Conservation (phyloP, 106 monocot genomes). For the Alisma plantagoaquatica region DNA sequence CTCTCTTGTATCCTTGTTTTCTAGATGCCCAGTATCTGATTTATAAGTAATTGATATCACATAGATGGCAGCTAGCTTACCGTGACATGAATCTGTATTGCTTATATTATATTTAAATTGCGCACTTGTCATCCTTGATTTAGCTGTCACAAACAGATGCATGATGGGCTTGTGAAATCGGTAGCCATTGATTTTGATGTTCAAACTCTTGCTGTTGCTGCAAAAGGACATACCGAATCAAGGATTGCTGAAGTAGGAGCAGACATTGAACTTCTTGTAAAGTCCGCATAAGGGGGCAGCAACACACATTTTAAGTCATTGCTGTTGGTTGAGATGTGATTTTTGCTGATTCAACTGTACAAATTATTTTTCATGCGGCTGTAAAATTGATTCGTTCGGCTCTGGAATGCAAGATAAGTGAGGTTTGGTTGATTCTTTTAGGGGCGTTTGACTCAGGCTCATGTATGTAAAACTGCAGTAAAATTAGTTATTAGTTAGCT, state of each 20-base stretch:
- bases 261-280: constrained; percentile 53
- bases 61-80: too few species aligned
- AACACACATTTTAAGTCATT: too few species aligned
- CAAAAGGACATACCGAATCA: constrained; percentile 41
- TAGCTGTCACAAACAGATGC: constrained; percentile 32
- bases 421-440: too few species aligned
- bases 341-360: too few species aligned
- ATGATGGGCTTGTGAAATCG: constrained; percentile 51
- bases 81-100: not conserved
- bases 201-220: constrained; percentile 32
- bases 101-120: not conserved
- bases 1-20: constrained; percentile 86
- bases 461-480: too few species aligned
- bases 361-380: too few species aligned
- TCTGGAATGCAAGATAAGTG: too few species aligned
- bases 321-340: too few species aligned
- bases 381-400: too few species aligned
- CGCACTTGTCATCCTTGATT: constrained; percentile 22
- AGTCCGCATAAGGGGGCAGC: constrained; percentile 21
- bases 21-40: not conserved
- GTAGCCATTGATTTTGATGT: constrained; percentile 75
- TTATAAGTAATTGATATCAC: too few species aligned
- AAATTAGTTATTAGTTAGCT: too few species aligned
- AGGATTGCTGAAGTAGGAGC: constrained; percentile 71
- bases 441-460: too few species aligned